A percentile compares a stretch with the other conserved stretches of the same genome.
Conservation (phyloP, 106 monocot genomes). For the Dendrobium officinale region DNA sequence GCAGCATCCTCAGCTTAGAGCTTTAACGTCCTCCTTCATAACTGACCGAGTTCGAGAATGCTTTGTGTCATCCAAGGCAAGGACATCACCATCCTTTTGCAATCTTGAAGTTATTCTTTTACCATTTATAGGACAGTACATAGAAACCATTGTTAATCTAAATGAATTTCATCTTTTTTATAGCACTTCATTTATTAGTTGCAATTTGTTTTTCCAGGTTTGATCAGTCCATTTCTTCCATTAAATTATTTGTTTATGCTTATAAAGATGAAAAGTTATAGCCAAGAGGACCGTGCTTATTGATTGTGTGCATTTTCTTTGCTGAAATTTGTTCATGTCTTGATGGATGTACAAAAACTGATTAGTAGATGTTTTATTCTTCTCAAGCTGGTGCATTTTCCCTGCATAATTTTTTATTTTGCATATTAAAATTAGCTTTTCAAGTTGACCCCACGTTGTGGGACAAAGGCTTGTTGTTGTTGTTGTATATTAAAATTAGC, state of each 20-base stretch:
- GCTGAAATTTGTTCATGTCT: not conserved
- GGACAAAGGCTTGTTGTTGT: no score
- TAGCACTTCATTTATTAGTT: not conserved
- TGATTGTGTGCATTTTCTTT: not conserved
- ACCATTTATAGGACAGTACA: not conserved
- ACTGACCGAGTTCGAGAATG: conserved; percentile 43
- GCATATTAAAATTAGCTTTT: no score
- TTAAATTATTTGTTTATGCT: not conserved
- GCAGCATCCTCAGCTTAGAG: conserved; percentile 31
- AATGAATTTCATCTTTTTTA: not conserved
- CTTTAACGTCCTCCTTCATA: conserved; percentile 28
- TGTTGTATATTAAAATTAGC: not conserved
- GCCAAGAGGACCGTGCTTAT: not conserved
- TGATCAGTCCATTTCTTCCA: not conserved
- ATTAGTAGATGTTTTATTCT: not conserved
- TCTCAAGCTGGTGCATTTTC: not conserved
- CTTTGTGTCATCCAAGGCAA: conserved; percentile 47
- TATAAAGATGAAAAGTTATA: not conserved
- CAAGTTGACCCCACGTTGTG: no score
- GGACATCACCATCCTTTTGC: not conserved
- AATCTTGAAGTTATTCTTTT: not conserved
- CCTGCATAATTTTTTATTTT: not conserved
- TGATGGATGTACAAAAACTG: not conserved
- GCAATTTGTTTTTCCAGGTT: not conserved
- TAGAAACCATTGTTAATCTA: not conserved